phyloP scores from a whole-genome alignment of 805 yeast species.

The Kuraishia piskuri region DNA sequence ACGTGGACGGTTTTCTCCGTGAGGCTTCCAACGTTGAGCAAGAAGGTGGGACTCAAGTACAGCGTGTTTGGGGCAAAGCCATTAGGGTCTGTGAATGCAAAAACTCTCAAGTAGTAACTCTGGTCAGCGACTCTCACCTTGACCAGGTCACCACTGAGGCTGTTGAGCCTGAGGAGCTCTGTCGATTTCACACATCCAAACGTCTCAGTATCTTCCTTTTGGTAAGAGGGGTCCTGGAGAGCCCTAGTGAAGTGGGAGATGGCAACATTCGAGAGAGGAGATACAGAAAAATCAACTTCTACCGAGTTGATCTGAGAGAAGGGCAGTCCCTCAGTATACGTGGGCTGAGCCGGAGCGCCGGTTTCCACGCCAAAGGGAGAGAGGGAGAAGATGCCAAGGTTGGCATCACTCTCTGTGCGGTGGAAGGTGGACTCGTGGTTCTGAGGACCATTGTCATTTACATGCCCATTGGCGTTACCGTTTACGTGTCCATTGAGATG shows the following conservation, averaged over 20 bases:
- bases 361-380: background rate
- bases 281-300: conserved; percentile 6
- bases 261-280: conserved; percentile 4
- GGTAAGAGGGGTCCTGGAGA: background rate
- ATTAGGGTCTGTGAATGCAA: conserved; percentile 61
- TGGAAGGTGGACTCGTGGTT: conserved; percentile 3
- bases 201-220: conserved; percentile 36
- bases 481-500: no score
- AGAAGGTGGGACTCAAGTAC: conserved; percentile 56
- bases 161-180: conserved; percentile 48
- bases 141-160: conserved; percentile 63
- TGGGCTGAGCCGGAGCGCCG: background rate
- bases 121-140: conserved; percentile 16
- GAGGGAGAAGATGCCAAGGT: background rate
- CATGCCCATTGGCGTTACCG: background rate
- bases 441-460: background rate
- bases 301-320: background rate
- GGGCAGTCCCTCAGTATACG: background rate
- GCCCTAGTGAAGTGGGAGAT: conserved; percentile 11
- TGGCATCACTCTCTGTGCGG: background rate
- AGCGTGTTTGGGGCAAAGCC: conserved; percentile 27
- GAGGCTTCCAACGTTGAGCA: conserved; percentile 33
- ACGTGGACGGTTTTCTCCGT: conserved; percentile 17
- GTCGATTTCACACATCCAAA: conserved; percentile 36
- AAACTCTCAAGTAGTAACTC: conserved; percentile 30